Conservation (phyloP, 2,329 filamentous ascomycete genomes). For the Calonectria hawksworthii region DNA sequence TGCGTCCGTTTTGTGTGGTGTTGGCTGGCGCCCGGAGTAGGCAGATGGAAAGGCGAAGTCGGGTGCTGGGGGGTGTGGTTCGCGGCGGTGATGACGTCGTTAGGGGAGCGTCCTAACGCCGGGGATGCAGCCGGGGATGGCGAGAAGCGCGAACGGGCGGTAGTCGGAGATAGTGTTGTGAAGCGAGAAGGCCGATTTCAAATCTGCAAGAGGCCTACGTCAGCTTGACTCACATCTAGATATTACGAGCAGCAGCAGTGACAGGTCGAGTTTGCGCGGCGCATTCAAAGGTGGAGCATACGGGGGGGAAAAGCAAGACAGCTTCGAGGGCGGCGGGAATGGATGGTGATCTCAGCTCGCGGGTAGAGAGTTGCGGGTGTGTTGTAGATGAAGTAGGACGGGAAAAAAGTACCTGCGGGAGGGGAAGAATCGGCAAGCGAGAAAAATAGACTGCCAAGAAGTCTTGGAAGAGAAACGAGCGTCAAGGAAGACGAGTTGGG, state of each 20-base stretch:
- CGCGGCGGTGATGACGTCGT: conserved; percentile 48
- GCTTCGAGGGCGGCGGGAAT: conserved; percentile 30
- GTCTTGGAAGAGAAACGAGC: conserved; percentile 40
- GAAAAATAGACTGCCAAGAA: conserved; percentile 39
- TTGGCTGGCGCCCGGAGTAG: conserved; percentile 46
- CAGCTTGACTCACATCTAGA: conserved; percentile 37
- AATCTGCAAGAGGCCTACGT: conserved; percentile 40
- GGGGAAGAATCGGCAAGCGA: conserved; percentile 28
- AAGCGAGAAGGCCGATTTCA: conserved; percentile 35
- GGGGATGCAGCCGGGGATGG: conserved; percentile 40
- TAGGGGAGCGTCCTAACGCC: conserved; percentile 40
- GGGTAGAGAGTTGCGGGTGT: conserved; percentile 12
- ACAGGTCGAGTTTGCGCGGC: conserved; percentile 38
- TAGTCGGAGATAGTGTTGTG: conserved; percentile 42
- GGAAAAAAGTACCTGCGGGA: conserved; percentile 34
- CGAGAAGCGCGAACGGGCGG: conserved; percentile 36
- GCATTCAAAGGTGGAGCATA: conserved; percentile 35
- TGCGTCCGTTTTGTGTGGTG: conserved; percentile 64
- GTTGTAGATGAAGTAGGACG: conserved; percentile 14
- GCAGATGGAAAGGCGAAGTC: conserved; percentile 37
- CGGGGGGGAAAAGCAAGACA: conserved; percentile 32
- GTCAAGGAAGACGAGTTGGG: conserved; percentile 34
- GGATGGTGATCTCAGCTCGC: conserved; percentile 23
- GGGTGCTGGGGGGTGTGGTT: conserved; percentile 39
- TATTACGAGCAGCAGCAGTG: conserved; percentile 28